Percentiles rank a stretch among this genome's conserved stretches.
phyloP scores from a whole-genome alignment of 2,329 filamentous ascomycete genomes.

The Penicillium sumatraense region DNA sequence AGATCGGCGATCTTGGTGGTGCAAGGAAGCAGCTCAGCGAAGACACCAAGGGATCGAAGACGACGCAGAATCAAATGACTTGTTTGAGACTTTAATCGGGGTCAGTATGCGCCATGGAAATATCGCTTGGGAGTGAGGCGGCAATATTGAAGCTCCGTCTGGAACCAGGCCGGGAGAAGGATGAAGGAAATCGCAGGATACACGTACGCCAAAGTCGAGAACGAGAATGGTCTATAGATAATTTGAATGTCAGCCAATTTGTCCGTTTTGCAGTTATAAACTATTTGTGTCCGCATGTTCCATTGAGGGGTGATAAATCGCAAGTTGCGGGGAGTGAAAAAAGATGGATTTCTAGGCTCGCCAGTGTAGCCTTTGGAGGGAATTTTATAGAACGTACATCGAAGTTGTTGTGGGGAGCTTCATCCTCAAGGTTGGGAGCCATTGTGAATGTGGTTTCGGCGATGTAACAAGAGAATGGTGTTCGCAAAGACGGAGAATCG shows the following conservation, averaged over 20 bases:
- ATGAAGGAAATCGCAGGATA: neutral
- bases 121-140: slow-evolving; percentile 20
- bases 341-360: neutral
- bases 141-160: neutral
- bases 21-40: slow-evolving; percentile 85
- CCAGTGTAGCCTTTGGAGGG: slow-evolving; percentile 3
- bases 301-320: slow-evolving; percentile 3
- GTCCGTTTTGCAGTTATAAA: slow-evolving; percentile 2
- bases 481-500: no score
- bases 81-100: neutral
- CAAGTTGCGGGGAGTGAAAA: slow-evolving; percentile 11
- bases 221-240: slow-evolving; percentile 61
- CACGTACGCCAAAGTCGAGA: slow-evolving; percentile 64
- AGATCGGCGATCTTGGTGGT: slow-evolving; percentile 80
- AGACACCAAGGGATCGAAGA: slow-evolving; percentile 78
- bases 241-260: slow-evolving; percentile 11
- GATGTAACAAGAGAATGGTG: no score
- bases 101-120: slow-evolving; percentile 40
- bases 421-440: slow-evolving; percentile 16
- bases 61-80: slow-evolving; percentile 73
- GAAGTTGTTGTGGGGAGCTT: slow-evolving; percentile 27
- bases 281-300: slow-evolving; percentile 5
- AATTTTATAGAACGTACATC: slow-evolving; percentile 21
- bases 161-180: neutral
- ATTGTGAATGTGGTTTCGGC: no score